Conservation (phyloP, 108 stramenopile species). For the Craspedostauros australis region DNA sequence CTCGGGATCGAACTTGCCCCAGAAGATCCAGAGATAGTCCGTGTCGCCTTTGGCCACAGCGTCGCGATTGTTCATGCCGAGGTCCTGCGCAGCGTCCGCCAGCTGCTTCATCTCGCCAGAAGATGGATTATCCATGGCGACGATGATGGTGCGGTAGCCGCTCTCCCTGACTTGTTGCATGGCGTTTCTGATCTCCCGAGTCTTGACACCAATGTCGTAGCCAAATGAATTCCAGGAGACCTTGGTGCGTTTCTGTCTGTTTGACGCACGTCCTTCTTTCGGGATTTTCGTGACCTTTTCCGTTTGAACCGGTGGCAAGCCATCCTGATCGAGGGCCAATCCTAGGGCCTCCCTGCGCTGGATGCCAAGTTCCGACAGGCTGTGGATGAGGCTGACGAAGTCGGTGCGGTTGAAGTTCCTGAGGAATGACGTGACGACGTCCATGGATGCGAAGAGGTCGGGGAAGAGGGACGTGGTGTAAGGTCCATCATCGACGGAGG, state of each 20-base stretch:
- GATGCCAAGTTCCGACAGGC: neutral
- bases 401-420: neutral
- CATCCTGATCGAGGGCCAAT: neutral
- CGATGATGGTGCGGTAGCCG: slow-evolving; percentile 6
- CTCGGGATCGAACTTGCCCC: too few relatives aligned
- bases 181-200: too few relatives aligned
- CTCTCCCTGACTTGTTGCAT: neutral
- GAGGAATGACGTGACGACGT: neutral
- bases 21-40: too few relatives aligned
- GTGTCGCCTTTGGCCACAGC: too few relatives aligned
- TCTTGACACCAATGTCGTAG: too few relatives aligned
- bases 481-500: neutral
- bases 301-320: too few relatives aligned
- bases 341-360: neutral
- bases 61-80: slow-evolving; percentile 9
- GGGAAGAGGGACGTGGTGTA: neutral
- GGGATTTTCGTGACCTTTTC: too few relatives aligned
- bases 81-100: slow-evolving; percentile 8
- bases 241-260: too few relatives aligned
- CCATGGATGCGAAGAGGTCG: neutral
- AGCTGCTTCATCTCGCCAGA: neutral
- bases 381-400: neutral
- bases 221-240: too few relatives aligned
- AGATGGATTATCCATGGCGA: neutral
- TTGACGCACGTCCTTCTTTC: too few relatives aligned